Base-by-base conservation (phyloP, 805 yeast genomes). In the Lachancea nothofagi region DNA sequence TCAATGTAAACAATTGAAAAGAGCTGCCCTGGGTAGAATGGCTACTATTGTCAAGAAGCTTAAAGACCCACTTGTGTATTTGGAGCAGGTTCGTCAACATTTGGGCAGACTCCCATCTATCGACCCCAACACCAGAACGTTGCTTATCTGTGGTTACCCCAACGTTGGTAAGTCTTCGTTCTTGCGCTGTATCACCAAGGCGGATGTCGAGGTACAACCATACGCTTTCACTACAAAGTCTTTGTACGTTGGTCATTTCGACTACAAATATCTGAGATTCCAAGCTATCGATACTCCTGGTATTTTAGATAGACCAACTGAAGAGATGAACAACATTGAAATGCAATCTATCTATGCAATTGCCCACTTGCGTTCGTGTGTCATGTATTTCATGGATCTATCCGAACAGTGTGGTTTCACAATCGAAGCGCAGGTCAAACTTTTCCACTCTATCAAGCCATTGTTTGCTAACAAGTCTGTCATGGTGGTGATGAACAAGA, bases 221-320 rank as follows among this genome's bases (percentile, higher is more conserved):
- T 93, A 93, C 66, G 98, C 98, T 24, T 93, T 93, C 80, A 93
- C 99, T 52, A 93, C 99, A 46, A 93, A 93, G 70, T 85, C 96
- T 23, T 71, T 93, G 55, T 93, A 87, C 57, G 99, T 93, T 43
- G 99, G 99, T 52, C 99, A 93, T 70, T 93, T 93, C 63, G 99
- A 93, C 70, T 93, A 93, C 72, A 93, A 93, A 70, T 94, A 93
- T 66, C 72, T 93, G 59, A 76, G 99, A 59, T 93, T 93, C 72
- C 99, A 93, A 72, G 98, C 97, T 41, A 93, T 93, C 60, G 99
- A 93, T 67, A 93, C 98, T 27, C 98, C 99, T 24, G 99, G 99
- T 72, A 89, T 93, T 57, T 73, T 93, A 63, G 99, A 93, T 67
- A 80, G 97, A 65, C 98, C 98, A 45, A 88, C 97, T 32, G 99